Evolutionary conservation across 2,329 filamentous ascomycete species (phyloP), one percentile per base, ranked within the genome.

Genomic region (Pseudomassariella vexata): DNA sequence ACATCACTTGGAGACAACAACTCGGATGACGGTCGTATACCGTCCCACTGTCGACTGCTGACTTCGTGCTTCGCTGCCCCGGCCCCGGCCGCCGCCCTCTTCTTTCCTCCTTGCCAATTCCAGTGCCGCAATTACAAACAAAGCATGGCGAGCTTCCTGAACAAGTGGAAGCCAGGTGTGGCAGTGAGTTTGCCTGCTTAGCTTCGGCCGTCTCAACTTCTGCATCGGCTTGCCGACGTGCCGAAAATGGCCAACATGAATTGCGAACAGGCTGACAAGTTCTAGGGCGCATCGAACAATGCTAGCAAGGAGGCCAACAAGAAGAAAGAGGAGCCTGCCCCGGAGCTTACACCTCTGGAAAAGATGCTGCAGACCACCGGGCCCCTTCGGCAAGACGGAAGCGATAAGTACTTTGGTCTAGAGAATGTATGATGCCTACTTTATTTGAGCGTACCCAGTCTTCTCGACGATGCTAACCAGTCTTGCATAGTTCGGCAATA

Each of bases 341-440:
- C 62, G n/a, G 77, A 81, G 49, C 47, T 71, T 33, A 81, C 76
- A 2, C 76, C 78, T 3, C 47, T 82, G 36, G 73, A 80, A 49
- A 80, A 87, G 67, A 83, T 94, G 70, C 71, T 98, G 19, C 74
- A 79, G 48, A 82, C 86, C 59, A 79, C 85, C 37, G 89, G 88
- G 4, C 79, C 89, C 3, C 65, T 94, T 45, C 79, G 87, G 50
- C 69, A 74, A 46, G 89, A 96, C 61, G 92, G 92, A 33, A 95
- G 85, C 56, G 92, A 96, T 66, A 94, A 95, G 66, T 98, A 95
- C 66, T 96, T 94, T 63, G 92, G 92, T 11, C 82, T 96, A 57
- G 92, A 98, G 63, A 98, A 98, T 65, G 90, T 96, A 71, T 63
- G 85, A 69, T 31, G 42, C 39, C 34, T 27, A 41, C 39, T 30